Evolutionary conservation across 2,329 filamentous ascomycete genomes (phyloP).

Genomic region (Colletotrichum sp.): DNA sequence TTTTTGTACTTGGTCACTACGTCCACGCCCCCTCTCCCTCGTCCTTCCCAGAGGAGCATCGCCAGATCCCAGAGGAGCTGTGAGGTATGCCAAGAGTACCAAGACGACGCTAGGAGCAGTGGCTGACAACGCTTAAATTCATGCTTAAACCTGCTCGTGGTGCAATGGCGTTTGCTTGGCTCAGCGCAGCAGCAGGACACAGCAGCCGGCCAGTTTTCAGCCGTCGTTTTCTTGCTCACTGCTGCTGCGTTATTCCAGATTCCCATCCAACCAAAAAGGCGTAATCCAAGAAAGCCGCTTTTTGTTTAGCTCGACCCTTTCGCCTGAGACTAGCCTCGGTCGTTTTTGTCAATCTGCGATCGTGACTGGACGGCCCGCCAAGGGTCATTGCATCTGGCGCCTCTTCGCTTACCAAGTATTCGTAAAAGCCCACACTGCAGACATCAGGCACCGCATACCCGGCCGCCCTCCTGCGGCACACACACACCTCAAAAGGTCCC

Average conservation of each 20-base stretch:
- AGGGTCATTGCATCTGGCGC: neutral
- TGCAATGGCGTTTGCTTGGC: constrained; percentile 8
- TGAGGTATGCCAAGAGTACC: constrained; percentile 41
- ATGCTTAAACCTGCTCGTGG: constrained; percentile 46
- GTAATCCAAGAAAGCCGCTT: neutral
- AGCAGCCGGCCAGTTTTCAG: neutral
- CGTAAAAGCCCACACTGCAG: neutral
- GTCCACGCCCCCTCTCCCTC: neutral
- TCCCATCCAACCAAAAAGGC: neutral
- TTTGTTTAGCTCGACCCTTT: neutral
- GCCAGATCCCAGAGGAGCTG: constrained; percentile 22
- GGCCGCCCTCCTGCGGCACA: neutral
- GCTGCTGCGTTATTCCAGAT: neutral
- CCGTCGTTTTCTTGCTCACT: neutral
- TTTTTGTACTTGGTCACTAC: neutral
- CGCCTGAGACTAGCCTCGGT: constrained; percentile 7
- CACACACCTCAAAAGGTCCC: neutral
- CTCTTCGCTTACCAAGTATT: neutral
- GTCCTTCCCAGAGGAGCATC: neutral
- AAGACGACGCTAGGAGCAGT: constrained; percentile 27
- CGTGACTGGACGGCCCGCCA: neutral
- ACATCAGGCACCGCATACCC: neutral
- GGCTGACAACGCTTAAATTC: constrained; percentile 56
- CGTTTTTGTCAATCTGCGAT: neutral
- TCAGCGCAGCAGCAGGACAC: neutral